Evolutionary conservation across 148 eudicot genomes (phyloP), one percentile per base, ranked within the genome.

Genomic region (Camellia granthamiana): DNA sequence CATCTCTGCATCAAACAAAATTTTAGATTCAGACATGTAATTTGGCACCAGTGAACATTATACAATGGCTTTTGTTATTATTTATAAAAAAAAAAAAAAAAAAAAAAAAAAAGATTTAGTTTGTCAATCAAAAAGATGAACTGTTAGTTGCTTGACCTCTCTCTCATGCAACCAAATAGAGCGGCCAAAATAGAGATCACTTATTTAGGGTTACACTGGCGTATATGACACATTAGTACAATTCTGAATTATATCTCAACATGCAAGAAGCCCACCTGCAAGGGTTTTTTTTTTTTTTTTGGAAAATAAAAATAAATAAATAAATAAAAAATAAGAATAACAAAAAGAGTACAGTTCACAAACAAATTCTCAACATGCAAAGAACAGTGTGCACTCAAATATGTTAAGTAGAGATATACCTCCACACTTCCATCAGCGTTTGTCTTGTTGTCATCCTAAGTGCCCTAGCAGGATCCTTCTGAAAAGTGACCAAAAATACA

Each of bases 351-450:
- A 23, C 23, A 38, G 30, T 43, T 23, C 15, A 19, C 18, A 21
- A 63, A 19, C 38, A 63, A 19, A 21, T 13, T 51, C 18, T 21
- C 41, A 52, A 52, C 10, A 41, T 58, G 49, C 14, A 8, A 58
- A 15, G 16, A 38, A 75, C 49, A 41, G 43, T 9, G 47, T 15
- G 12, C 13, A 18, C 11, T 16, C 52, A 14, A 2, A 51, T 13
- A 64, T 44, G 16, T 62, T 2, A 38, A 61, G 61, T 47, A 74
- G n/a, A 77, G 14, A 69, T 59, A 38, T 89, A 95, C 99, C 99
- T 96, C 97, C 97, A 93, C 71, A 96, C 86, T 76, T 93, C 95
- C 76, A 90, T 76, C 13, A 95, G 87, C 21, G 97, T 95, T 82
- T 87, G 91, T 73, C 90, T 90, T 41, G 98, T 93, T 15, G 93